A percentile compares a stretch with the other conserved stretches of the same genome.
Conservation (phyloP, 768 basidiomycete species). For the Nevesoporus exiguus region DNA sequence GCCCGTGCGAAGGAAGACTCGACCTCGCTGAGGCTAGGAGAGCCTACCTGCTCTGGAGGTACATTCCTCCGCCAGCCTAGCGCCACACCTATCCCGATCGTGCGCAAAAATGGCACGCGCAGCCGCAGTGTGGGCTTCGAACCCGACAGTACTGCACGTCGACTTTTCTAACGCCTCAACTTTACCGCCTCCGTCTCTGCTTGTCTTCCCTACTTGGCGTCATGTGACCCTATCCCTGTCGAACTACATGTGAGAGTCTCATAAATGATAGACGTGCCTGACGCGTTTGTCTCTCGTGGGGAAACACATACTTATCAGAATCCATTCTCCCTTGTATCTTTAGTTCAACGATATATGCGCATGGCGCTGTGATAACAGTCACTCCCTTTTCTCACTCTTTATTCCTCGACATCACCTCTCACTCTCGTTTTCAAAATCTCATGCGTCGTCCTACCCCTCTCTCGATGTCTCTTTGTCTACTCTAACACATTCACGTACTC, state of each 20-base stretch:
- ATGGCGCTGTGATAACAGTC: slow-evolving; percentile 8
- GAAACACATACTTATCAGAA: slow-evolving; percentile 14
- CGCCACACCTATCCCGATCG: slow-evolving; percentile 22
- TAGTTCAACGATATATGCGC: slow-evolving; percentile 12
- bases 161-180: slow-evolving; percentile 12
- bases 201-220: background rate
- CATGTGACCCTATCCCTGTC: background rate
- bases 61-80: slow-evolving; percentile 30
- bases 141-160: slow-evolving; percentile 8
- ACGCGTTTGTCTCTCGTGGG: slow-evolving; percentile 5
- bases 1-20: slow-evolving; percentile 9
- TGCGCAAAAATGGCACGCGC: slow-evolving; percentile 18
- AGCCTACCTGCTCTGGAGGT: slow-evolving; percentile 4
- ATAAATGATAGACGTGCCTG: background rate
- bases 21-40: slow-evolving; percentile 3
- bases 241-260: slow-evolving; percentile 20
- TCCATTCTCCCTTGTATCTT: slow-evolving; percentile 12
- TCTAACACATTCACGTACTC: background rate
- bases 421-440: background rate
- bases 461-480: background rate
- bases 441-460: background rate
- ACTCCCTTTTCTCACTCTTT: background rate
- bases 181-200: background rate
- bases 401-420: too few relatives aligned
- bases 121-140: slow-evolving; percentile 30